phyloP scores from a whole-genome alignment of 345 rosid species.

The Eucalyptus melliodora region DNA sequence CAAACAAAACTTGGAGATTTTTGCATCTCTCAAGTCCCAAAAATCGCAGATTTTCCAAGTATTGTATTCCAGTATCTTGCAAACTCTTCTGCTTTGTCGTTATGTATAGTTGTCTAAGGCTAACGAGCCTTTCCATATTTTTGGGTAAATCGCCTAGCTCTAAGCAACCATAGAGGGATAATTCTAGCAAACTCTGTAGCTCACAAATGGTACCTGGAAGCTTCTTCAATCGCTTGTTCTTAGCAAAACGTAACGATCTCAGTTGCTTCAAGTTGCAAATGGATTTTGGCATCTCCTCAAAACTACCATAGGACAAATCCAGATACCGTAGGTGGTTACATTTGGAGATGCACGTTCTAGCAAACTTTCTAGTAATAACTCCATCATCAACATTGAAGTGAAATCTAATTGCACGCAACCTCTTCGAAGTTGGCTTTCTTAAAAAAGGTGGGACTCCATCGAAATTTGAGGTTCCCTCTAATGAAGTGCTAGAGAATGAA shows the following conservation, averaged over 20 bases:
- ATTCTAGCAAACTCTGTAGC: background rate
- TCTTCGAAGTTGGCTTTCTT: too few species aligned
- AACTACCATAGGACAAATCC: background rate
- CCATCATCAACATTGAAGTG: too few species aligned
- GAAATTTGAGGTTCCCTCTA: too few species aligned
- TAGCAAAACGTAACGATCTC: rapidly evolving
- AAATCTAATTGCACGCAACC: too few species aligned
- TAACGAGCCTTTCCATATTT: background rate
- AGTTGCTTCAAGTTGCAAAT: background rate
- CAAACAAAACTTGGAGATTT: background rate
- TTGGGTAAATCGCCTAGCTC: background rate
- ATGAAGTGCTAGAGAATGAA: too few species aligned
- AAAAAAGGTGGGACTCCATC: too few species aligned
- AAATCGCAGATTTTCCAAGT: rapidly evolving
- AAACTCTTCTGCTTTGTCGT: background rate
- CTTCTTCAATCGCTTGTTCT: background rate
- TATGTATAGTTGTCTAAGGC: rapidly evolving
- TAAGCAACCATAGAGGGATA: rapidly evolving
- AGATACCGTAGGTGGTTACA: too few species aligned
- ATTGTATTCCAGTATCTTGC: background rate
- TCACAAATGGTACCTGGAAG: background rate
- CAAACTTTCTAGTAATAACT: too few species aligned
- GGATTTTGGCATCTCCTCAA: background rate
- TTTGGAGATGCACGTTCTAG: too few species aligned
- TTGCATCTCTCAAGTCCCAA: rapidly evolving